Percentiles rank a stretch among this genome's conserved stretches.
phyloP scores from a whole-genome alignment of 306 rosid species.

The Oxytropis ochrocephala region DNA sequence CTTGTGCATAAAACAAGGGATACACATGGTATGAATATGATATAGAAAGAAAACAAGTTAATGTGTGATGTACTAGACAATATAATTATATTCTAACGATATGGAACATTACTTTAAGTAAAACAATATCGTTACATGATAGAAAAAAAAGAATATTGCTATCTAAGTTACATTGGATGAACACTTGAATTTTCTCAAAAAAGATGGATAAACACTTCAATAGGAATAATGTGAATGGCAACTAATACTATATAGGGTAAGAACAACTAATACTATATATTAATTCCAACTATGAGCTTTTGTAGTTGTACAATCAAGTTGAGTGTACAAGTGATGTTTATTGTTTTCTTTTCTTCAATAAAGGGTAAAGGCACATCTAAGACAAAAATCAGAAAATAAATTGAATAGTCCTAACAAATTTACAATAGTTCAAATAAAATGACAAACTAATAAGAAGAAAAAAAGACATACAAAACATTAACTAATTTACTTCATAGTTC shows the following conservation, averaged over 20 bases:
- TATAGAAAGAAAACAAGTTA: no score
- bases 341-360: not conserved
- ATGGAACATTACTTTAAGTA: no score
- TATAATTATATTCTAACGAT: no score
- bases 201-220: no score
- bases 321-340: not conserved
- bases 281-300: not conserved
- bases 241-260: not conserved
- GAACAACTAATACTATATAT: not conserved
- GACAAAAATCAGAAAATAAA: not conserved
- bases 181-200: no score
- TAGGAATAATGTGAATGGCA: no score
- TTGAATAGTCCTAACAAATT: constrained; percentile 21
- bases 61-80: no score
- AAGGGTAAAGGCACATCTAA: not conserved
- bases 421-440: constrained; percentile 7
- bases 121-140: no score
- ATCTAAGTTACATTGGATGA: no score
- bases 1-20: no score
- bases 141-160: no score
- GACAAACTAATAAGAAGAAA: not conserved
- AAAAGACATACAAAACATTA: not conserved
- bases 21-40: no score
- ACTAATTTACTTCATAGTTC: constrained; percentile 3
- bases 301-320: not conserved